A percentile compares a stretch with the other conserved stretches of the same genome.
phyloP scores from a whole-genome alignment of 2,329 filamentous ascomycete genomes.

The Fusarium sp. region DNA sequence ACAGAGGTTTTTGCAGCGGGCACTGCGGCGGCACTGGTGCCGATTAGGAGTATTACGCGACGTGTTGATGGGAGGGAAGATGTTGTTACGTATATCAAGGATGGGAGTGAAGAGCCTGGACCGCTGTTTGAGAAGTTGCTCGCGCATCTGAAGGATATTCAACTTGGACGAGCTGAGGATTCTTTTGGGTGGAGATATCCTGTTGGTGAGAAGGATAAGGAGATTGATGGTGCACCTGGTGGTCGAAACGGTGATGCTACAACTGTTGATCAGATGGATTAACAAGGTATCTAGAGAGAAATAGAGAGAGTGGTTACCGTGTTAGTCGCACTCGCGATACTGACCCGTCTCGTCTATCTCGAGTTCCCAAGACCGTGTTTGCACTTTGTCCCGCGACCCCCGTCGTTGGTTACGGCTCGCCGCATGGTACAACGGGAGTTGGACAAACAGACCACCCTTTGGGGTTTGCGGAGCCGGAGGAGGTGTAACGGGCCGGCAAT shows the following conservation, averaged over 20 bases:
- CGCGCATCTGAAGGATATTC: conserved; percentile 83
- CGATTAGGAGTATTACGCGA: conserved; percentile 90
- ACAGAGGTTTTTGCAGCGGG: conserved; percentile 89
- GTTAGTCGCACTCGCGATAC: conserved; percentile 35
- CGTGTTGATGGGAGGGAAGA: conserved; percentile 58
- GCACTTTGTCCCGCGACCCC: conserved; percentile 33
- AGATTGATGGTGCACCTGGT: conserved; percentile 49
- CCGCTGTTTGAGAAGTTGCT: conserved; percentile 79
- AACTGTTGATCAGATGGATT: conserved; percentile 52
- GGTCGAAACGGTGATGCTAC: conserved; percentile 39
- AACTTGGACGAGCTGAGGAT: conserved; percentile 83
- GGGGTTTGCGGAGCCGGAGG: conserved; percentile 34
- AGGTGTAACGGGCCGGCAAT: conserved; percentile 33
- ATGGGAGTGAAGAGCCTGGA: conserved; percentile 74
- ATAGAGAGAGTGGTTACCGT: neutral
- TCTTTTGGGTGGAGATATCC: conserved; percentile 76
- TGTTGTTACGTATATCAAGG: conserved; percentile 66
- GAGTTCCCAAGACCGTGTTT: conserved; percentile 35
- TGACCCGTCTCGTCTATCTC: conserved; percentile 40
- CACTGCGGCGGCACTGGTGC: conserved; percentile 90
- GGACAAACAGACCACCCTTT: conserved; percentile 34
- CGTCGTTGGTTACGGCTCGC: conserved; percentile 36
- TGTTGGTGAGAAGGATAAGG: conserved; percentile 60
- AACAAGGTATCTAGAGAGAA: neutral
- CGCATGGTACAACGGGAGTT: conserved; percentile 33